A percentile compares a stretch with the other conserved stretches of the same genome.
Evolutionary conservation across 495 filamentous ascomycete species (phyloP).

Genomic region (Elaphomyces granulatus): DNA sequence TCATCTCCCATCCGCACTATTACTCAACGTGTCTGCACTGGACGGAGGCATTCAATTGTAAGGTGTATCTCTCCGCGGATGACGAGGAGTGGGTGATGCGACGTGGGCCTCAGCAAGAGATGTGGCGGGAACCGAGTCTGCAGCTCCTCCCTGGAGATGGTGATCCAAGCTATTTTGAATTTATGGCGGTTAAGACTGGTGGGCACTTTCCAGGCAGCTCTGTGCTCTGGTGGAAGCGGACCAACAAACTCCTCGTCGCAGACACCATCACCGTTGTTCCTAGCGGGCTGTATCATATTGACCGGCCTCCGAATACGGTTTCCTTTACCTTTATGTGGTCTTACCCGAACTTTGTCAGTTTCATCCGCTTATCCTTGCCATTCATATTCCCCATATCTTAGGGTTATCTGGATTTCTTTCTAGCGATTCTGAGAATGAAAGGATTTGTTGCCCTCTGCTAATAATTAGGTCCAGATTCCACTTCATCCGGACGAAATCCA

Average conservation of each 20-base stretch:
- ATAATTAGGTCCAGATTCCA: constrained; percentile 35
- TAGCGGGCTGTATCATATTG: constrained; percentile 34
- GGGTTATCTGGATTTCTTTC: not conserved
- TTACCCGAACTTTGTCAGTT: constrained; percentile 57
- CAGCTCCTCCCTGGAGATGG: constrained; percentile 8
- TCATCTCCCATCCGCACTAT: constrained; percentile 71
- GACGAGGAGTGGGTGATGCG: constrained; percentile 46
- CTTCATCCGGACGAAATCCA: constrained; percentile 28
- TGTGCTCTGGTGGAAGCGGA: constrained; percentile 39
- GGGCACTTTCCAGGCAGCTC: constrained; percentile 65
- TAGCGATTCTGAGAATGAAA: too few species aligned
- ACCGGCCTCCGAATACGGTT: constrained; percentile 44
- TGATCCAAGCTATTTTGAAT: constrained; percentile 31
- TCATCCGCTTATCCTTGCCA: too few species aligned
- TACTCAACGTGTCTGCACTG: constrained; percentile 57
- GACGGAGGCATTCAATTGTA: constrained; percentile 47
- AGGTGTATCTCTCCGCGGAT: constrained; percentile 45
- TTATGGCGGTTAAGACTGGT: constrained; percentile 50
- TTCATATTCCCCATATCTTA: not conserved
- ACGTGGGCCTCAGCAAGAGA: constrained; percentile 13
- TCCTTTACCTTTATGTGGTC: constrained; percentile 66
- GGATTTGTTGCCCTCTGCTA: too few species aligned
- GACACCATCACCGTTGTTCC: constrained; percentile 59
- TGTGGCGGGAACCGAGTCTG: constrained; percentile 1
- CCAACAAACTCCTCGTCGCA: constrained; percentile 45